A percentile compares a stretch with the other conserved stretches of the same genome.
Evolutionary conservation across 2,329 filamentous ascomycete genomes (phyloP).

Genomic region (Xylariaceae sp.): DNA sequence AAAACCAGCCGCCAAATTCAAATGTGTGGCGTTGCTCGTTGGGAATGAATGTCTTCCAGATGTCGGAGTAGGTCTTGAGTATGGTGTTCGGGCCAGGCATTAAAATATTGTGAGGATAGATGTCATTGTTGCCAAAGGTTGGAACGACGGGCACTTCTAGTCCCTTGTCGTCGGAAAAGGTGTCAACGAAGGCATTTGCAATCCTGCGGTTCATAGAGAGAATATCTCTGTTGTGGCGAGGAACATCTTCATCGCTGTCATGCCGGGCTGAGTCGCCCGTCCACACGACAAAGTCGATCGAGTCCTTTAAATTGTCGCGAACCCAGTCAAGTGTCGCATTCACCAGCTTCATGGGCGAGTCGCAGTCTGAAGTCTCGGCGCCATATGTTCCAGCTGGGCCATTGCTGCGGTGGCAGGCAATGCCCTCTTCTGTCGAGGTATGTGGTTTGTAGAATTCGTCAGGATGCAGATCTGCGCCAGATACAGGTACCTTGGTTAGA

Average conservation of each 20-base stretch:
- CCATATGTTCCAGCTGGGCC: slow-evolving; percentile 79
- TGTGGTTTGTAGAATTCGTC: slow-evolving; percentile 82
- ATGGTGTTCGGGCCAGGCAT: slow-evolving; percentile 79
- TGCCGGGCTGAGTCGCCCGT: slow-evolving; percentile 88
- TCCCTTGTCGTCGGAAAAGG: slow-evolving; percentile 60
- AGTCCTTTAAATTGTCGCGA: slow-evolving; percentile 66
- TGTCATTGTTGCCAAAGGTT: slow-evolving; percentile 95
- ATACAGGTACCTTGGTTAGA: slow-evolving; percentile 11
- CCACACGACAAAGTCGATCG: slow-evolving; percentile 88
- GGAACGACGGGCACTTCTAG: slow-evolving; percentile 78
- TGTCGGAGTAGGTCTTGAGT: slow-evolving; percentile 69
- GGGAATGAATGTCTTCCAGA: slow-evolving; percentile 87
- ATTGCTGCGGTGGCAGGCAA: slow-evolving; percentile 73
- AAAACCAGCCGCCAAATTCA: slow-evolving; percentile 90
- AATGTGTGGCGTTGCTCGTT: slow-evolving; percentile 90
- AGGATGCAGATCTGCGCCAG: slow-evolving; percentile 78
- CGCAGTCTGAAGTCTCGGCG: slow-evolving; percentile 83
- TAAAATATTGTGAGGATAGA: slow-evolving; percentile 95
- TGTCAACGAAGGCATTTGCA: slow-evolving; percentile 69
- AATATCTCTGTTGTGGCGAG: slow-evolving; percentile 73
- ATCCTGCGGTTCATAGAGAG: slow-evolving; percentile 71
- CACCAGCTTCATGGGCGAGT: slow-evolving; percentile 73
- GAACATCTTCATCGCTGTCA: slow-evolving; percentile 78
- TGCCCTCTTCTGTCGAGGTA: slow-evolving; percentile 62
- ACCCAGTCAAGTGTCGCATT: slow-evolving; percentile 93